Evolutionary conservation across 78 protist genomes (phyloP), one percentile per base, ranked within the genome.

Genomic region (Mastigamoeba balamuthi): DNA sequence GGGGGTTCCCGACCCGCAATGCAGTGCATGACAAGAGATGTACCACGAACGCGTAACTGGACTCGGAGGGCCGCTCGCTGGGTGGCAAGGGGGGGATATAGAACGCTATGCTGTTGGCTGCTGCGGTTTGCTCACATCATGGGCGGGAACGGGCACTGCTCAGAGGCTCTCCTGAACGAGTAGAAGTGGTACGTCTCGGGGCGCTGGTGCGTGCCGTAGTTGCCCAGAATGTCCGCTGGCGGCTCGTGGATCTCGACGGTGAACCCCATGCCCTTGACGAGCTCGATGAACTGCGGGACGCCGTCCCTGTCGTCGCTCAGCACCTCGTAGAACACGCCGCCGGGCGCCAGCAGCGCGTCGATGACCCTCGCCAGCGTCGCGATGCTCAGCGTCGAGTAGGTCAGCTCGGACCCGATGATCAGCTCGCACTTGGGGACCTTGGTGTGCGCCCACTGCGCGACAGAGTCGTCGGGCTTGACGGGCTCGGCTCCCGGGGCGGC

Each of bases 271-370:
- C 64, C 35, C 23, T 48, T 33, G 81, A 84, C 69, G 64, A 76
- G 52, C 25, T 84, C 88, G 2, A 84, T 30, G 43, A 84, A 84
- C 40, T 76, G 71, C 7, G 75, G 39, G 6, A 84, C 88, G 38
- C 88, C 88, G 80, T 88, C 92, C 38, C 92, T 43, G 41, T 88
- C 89, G 39, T 80, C 89, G 5, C 86, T 79, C 52, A 88, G 74
- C 43, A 88, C 81, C 40, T 88, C 89, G 72, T 84, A 88, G 40
- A 88, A 88, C 8, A 83, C 48, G 39, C 92, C 92, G 39, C 75
- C 87, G 6, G 70, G 74, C 63, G 66, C 74, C 48, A 88, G 33
- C 42, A 41, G 74, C 29, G 53, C 63, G 30, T 67, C 35, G 25
- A 83, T 69, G 4, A 81, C 83, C 58, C 74, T 73, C 33, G 77